Evolutionary conservation across 805 yeast species (phyloP).

Genomic region (Cyberlindnera nakhonratchasimensis): DNA sequence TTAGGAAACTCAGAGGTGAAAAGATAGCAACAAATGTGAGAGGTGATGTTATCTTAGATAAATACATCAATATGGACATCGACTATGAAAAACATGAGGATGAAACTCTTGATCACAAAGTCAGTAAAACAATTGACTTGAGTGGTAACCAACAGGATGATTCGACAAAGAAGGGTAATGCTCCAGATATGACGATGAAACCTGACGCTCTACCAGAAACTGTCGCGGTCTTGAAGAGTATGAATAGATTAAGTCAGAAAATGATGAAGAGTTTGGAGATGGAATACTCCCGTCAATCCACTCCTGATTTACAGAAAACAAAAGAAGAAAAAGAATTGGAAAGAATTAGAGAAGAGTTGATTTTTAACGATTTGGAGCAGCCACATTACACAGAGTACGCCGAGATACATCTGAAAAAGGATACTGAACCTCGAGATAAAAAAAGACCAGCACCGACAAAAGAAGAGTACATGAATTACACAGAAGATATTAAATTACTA

Average conservation of each 20-base stretch:
- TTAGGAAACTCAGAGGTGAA: slow-evolving; percentile 87
- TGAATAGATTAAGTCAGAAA: slow-evolving; percentile 82
- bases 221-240: slow-evolving; percentile 73
- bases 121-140: slow-evolving; percentile 72
- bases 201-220: slow-evolving; percentile 59
- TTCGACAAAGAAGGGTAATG: slow-evolving; percentile 62
- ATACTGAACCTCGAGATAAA: slow-evolving; percentile 10
- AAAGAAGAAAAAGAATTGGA: slow-evolving; percentile 36
- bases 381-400: slow-evolving; percentile 48
- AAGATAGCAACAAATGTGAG: slow-evolving; percentile 69
- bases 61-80: slow-evolving; percentile 69
- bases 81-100: slow-evolving; percentile 48
- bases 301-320: slow-evolving; percentile 34
- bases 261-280: slow-evolving; percentile 60
- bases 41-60: slow-evolving; percentile 82
- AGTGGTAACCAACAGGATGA: slow-evolving; percentile 81
- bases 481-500: slow-evolving; percentile 20
- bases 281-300: slow-evolving; percentile 36
- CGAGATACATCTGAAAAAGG: slow-evolving; percentile 33
- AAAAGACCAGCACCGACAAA: slow-evolving; percentile 20
- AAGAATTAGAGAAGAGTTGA: slow-evolving; percentile 40
- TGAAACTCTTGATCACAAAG: slow-evolving; percentile 40
- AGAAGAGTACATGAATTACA: slow-evolving; percentile 24
- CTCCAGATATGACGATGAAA: slow-evolving; percentile 87
- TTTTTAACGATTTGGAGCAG: slow-evolving; percentile 50